Percentiles rank a stretch among this genome's conserved stretches.
Conservation (phyloP, 2,329 filamentous ascomycete genomes). For the Fusarium coffeatum region DNA sequence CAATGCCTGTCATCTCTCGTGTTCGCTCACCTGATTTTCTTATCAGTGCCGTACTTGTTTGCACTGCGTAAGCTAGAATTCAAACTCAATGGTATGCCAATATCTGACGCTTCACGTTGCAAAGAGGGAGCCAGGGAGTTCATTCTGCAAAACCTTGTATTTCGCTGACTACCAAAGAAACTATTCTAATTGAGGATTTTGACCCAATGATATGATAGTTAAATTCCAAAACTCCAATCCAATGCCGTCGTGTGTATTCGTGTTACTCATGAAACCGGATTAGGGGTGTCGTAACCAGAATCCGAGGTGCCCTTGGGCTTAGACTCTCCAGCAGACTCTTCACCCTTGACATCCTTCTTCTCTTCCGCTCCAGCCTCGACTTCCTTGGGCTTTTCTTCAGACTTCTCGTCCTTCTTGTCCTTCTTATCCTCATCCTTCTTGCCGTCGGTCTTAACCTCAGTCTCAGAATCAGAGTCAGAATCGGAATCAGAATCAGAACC, state of each 20-base stretch:
- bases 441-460: slow-evolving; percentile 37
- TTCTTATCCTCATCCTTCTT: slow-evolving; percentile 35
- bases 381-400: slow-evolving; percentile 10
- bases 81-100: background rate
- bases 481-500: slow-evolving; percentile 42
- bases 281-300: slow-evolving; percentile 51
- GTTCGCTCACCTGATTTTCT: slow-evolving; percentile 23
- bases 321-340: slow-evolving; percentile 16
- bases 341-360: slow-evolving; percentile 21
- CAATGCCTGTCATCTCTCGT: slow-evolving; percentile 29
- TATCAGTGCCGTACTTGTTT: background rate
- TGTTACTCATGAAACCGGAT: slow-evolving; percentile 29
- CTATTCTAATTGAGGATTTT: background rate
- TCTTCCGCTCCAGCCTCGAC: background rate
- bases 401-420: slow-evolving; percentile 29
- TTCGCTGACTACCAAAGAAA: background rate
- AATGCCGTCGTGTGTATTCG: slow-evolving; percentile 27
- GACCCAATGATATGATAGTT: background rate
- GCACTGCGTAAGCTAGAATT: background rate
- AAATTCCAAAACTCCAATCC: slow-evolving; percentile 7
- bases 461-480: slow-evolving; percentile 15
- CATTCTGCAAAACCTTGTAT: background rate
- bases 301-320: slow-evolving; percentile 49
- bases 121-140: background rate
- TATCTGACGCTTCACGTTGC: background rate